Conservation (phyloP, 2,329 filamentous ascomycete species). For the Parasarocladium wereldwijsianum region DNA sequence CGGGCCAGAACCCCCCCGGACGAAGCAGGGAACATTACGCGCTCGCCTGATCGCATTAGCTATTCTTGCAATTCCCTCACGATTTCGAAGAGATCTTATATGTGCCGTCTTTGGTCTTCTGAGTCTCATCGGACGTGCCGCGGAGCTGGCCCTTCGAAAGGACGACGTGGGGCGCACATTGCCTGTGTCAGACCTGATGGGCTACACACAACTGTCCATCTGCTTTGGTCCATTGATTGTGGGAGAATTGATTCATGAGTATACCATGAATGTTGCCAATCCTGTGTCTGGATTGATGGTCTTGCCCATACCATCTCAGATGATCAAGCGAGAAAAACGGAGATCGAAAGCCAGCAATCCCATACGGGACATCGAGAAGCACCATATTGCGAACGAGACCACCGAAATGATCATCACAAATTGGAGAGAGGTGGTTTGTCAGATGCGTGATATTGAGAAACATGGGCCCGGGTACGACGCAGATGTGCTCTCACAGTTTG, state of each 20-base stretch:
- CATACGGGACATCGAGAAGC: slow-evolving; percentile 32
- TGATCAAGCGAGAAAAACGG: slow-evolving; percentile 16
- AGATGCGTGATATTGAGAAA: slow-evolving; percentile 43
- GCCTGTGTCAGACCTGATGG: slow-evolving; percentile 46
- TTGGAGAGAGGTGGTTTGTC: slow-evolving; percentile 48
- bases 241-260: slow-evolving; percentile 39
- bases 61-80: slow-evolving; percentile 42
- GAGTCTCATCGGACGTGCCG: slow-evolving; percentile 41
- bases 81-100: slow-evolving; percentile 46
- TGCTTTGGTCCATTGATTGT: slow-evolving; percentile 51
- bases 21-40: slow-evolving; percentile 40
- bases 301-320: slow-evolving; percentile 28
- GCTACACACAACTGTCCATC: slow-evolving; percentile 46
- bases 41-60: slow-evolving; percentile 52
- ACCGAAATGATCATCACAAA: slow-evolving; percentile 51
- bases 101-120: slow-evolving; percentile 53
- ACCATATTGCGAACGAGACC: slow-evolving; percentile 42
- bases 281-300: slow-evolving; percentile 25
- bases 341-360: slow-evolving; percentile 8
- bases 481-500: slow-evolving; percentile 8
- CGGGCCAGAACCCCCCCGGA: slow-evolving; percentile 34
- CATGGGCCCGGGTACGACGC: too few relatives aligned
- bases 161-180: slow-evolving; percentile 35
- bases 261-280: slow-evolving; percentile 30
- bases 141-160: slow-evolving; percentile 37